Evolutionary conservation across 805 yeast genomes (phyloP).

Genomic region (Candida tallmaniae): DNA sequence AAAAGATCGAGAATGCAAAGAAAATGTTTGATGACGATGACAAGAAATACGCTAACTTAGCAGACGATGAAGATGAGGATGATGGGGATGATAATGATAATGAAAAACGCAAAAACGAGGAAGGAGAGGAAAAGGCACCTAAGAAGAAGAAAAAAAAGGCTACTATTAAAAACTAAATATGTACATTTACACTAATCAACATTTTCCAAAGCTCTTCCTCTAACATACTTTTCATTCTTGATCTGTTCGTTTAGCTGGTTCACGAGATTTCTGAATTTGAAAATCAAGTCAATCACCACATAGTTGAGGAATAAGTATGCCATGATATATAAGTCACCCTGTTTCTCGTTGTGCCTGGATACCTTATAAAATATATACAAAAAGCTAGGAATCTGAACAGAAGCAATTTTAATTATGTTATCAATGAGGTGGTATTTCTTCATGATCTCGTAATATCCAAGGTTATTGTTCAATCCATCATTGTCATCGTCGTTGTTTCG

Average conservation of each 20-base stretch:
- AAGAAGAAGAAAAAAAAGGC: constrained; percentile 5
- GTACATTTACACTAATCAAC: constrained; percentile 11
- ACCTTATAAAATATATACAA: constrained; percentile 1
- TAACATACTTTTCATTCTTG: constrained; percentile 54
- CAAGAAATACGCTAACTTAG: constrained; percentile 9
- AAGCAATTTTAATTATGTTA: constrained; percentile 2
- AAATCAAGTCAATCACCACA: constrained; percentile 10
- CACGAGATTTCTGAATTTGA: constrained; percentile 11
- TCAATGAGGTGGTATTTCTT: constrained; percentile 1
- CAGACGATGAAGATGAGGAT: constrained; percentile 6
- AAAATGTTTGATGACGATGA: constrained; percentile 36
- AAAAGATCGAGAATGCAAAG: constrained; percentile 35
- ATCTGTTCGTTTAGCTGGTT: constrained; percentile 38
- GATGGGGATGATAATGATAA: constrained; percentile 1
- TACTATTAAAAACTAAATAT: neutral
- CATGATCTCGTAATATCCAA: constrained; percentile 4
- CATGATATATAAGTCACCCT: constrained; percentile 9
- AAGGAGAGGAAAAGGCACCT: constrained; percentile 6
- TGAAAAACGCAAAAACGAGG: too few species aligned
- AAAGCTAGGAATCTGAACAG: constrained; percentile 5
- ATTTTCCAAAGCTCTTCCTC: constrained; percentile 52
- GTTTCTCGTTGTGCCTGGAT: neutral
- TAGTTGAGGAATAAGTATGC: constrained; percentile 9
- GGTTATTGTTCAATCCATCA: too few species aligned
- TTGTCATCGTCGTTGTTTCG: constrained; percentile 4